These are phyloP conservation scores for Trapa bicornis DNA, from an alignment of 345 rosid genomes.

Conservation along the genomic window DNA sequence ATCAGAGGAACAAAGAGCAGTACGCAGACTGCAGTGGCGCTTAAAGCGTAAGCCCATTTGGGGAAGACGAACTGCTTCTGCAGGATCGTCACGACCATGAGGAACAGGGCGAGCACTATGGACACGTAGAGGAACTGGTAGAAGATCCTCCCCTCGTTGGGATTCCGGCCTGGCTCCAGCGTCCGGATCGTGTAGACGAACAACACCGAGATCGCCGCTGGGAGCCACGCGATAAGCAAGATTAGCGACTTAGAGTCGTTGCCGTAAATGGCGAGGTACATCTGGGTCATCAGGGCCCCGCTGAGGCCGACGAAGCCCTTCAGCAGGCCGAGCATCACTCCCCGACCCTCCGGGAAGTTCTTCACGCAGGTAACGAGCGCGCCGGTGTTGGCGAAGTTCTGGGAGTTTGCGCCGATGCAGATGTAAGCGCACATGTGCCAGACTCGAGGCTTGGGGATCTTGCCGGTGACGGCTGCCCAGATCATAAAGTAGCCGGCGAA, in stretches of 20 bases:
- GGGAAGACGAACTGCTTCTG: slow-evolving; percentile 45
- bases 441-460: slow-evolving; percentile 48
- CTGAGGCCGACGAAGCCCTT: slow-evolving; percentile 80
- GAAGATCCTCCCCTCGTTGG: slow-evolving; percentile 48
- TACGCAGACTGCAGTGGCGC: slow-evolving; percentile 33
- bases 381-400: slow-evolving; percentile 79
- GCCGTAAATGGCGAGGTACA: slow-evolving; percentile 73
- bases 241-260: slow-evolving; percentile 60
- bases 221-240: slow-evolving; percentile 71
- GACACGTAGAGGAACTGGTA: slow-evolving; percentile 51
- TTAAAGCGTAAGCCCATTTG: slow-evolving; percentile 31
- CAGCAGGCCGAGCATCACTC: slow-evolving; percentile 62
- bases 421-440: slow-evolving; percentile 90
- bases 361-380: slow-evolving; percentile 75
- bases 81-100: slow-evolving; percentile 47
- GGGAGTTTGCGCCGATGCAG: slow-evolving; percentile 74
- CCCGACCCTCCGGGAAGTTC: slow-evolving; percentile 83
- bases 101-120: slow-evolving; percentile 51
- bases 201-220: slow-evolving; percentile 61
- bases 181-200: slow-evolving; percentile 60
- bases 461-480: slow-evolving; percentile 60
- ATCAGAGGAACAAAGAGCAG: slow-evolving; percentile 55
- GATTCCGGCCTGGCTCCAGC: slow-evolving; percentile 34
- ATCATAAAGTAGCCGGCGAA: slow-evolving; percentile 77
- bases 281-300: slow-evolving; percentile 78